Conservation (phyloP, 306 rosid genomes). For the Gastrolobium villosum region DNA sequence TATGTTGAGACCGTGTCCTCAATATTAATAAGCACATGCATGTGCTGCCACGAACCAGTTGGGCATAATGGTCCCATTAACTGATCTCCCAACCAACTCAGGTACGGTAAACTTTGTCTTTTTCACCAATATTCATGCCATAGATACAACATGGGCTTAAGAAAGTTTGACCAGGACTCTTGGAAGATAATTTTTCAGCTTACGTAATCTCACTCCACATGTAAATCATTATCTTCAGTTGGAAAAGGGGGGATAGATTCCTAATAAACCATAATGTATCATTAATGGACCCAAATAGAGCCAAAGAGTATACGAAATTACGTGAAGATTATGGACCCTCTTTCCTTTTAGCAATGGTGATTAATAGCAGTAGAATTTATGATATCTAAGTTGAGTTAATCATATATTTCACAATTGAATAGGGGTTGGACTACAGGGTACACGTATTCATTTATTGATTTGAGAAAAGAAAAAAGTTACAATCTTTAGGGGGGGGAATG, state of each 20-base stretch:
- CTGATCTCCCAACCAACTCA: constrained; percentile 42
- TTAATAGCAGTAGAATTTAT: not conserved
- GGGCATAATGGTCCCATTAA: constrained; percentile 53
- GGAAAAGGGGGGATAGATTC: not conserved
- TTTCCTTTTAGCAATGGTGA: not conserved
- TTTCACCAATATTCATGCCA: not conserved
- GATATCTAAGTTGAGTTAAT: not conserved
- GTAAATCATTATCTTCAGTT: constrained; percentile 6
- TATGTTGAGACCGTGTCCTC: constrained; percentile 42
- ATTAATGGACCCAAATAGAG: not conserved
- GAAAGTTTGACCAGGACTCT: not conserved
- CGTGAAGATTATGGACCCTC: not conserved
- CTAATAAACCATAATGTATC: not conserved
- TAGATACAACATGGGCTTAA: constrained; percentile 24
- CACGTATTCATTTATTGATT: not conserved
- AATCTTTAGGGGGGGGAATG: not conserved
- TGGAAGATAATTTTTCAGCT: not conserved
- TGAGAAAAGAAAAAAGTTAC: not conserved
- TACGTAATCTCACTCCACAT: not conserved
- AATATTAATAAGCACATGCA: constrained; percentile 56
- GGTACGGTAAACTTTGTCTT: constrained; percentile 9
- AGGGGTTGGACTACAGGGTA: not conserved
- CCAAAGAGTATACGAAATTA: not conserved
- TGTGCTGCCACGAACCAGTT: constrained; percentile 49
- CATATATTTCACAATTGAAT: constrained; percentile 14